Base-by-base conservation (phyloP, 352 stramenopile species). In the Pilasporangium apinafurcum region DNA sequence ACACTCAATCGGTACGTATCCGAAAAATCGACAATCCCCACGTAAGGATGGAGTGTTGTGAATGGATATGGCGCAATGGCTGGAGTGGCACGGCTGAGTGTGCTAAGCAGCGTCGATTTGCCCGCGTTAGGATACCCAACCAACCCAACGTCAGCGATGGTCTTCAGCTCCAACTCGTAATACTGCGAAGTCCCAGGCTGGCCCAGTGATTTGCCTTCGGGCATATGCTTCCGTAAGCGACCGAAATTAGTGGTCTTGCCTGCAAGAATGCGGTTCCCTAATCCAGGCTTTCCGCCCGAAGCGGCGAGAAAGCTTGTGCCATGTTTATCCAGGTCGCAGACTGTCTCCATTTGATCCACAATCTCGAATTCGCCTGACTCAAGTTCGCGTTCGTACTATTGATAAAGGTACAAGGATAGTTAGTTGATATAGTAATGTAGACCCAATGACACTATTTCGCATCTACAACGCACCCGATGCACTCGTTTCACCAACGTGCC, bases 71-170 rank as follows among this genome's bases (percentile, higher is more conserved):
- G 85, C 8, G 95, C 96, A 48, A 99, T 96, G 49, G 97, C 88
- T 6, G 96, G 96, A 27, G 77, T 92, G 1, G 95, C 95, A 14
- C 79, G 78, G 33, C 86, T 97, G 44, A 99, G 74, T 17, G 92
- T 85, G 25, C 86, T 92, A 8, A 99, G 69, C 31, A 99, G 63
- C 26, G 83, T 98, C 12, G 78, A 97, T 67, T 99, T 99, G 51
- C 97, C 97, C 1, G 96, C 97, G 67, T 99, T 99, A 1, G 97
- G 97, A 55, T 98, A 98, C 17, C 97, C 97, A 3, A 99, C 95
- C 3, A 99, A 78, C 14, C 96, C 97, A 30, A 99, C 80, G 62
- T 99, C 96, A 5, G 97, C 97, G 51, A 99, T 98, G 7, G 95
- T 85, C 75, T 99, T 99, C 27, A 99, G 74, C 59, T 99, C 95